Base-by-base conservation (phyloP, 768 basidiomycete genomes). In the Leccinum uliginosum region DNA sequence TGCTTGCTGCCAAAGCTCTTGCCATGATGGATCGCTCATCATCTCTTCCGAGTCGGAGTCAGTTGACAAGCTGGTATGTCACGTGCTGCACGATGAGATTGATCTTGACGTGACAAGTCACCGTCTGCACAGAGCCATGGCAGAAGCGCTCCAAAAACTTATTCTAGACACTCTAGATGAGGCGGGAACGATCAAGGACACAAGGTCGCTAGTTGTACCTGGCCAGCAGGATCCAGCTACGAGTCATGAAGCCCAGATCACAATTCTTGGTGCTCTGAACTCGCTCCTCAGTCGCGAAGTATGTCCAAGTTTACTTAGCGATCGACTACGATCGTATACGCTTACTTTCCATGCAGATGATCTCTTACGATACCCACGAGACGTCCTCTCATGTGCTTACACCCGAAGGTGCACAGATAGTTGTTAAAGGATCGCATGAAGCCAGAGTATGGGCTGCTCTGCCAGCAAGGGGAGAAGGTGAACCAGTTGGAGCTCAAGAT, bases 391-490 rank as follows among this genome's bases (percentile, higher is more conserved):
- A 94, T 77, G 77, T 76, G 7, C 81, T 93, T 44, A 93, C 93
- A 14, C 72, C 83, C 1, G 97, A 99, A 76, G 97, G 97, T 21
- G 67, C 75, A 21, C 84, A 86, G 64, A 90, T 98, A 62, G 83
- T 85, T 23, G 72, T 79, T 40, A 74, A 87, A 40, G 97, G 97
- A 35, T 98, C 95, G 14, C 94, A 98, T 71, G 97, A 99, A 77
- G 93, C 89, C 48, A 85, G 91, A 56, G 93, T 98, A 32, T 99
- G 96, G 96, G 77, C 80, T 49, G 91, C 83, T 21, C 77, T 96
- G 5, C 90, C 91, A 7, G 60, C 66, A 5, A 88, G 85, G 59
- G 93, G 90, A 3, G 75, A 83, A 57, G 89, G 87, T 3, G 62
- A 75, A 38, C 86, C 93, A 9, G 58, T 96, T 35, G 80, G 82